Evolutionary conservation across 305 asterid species (phyloP), one percentile per base, ranked within the genome.

Genomic region (Solanum hybrid): DNA sequence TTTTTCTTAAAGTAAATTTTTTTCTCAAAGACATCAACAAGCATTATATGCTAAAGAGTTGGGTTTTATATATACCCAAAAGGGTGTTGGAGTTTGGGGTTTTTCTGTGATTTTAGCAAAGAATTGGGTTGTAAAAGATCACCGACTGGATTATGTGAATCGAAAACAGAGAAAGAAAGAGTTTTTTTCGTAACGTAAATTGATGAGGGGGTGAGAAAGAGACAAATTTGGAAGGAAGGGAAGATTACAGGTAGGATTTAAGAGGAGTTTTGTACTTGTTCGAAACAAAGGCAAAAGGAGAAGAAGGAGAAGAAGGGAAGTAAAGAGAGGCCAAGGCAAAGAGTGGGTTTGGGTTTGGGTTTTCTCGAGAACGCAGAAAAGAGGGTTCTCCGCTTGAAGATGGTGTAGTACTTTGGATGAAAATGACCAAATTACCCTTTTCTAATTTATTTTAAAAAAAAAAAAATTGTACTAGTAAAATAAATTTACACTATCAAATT

Each of bases 111-210:
- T 79, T 34, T 77, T 77, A 34, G 82, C 42, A 34, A 77, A 77
- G 17, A 75, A 73, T 73, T 29, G 79, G 37, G 79, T 29, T 73
- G 37, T n/a, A 79, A 36, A 79, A 42, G 37, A 42, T 56, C 72
- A 46, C 89, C 89, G 89, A 87, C 75, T 64, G 89, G 89, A 34
- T 87, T 87, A 40, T 29, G 60, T 29, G 72, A 88, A 88, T 76
- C 86, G 42, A 32, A 17, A 73, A 73, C 37, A 29, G n/a, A 29
- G 84, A 35, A 72, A 26, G 10, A 16, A 37, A 10, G 16, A 40
- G 24, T 73, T 76, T 77, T 73, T 75, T 87, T 20, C 71, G 89
- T 40, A 87, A 51, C 89, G 89, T 73, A 88, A 13, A 35, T 31
- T 75, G 31, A 27, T 10, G 16, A 9, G 32, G 80, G 89, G 37